A percentile compares a stretch with the other conserved stretches of the same genome.
Evolutionary conservation across 371 early-diverging fungal genomes (phyloP).

Genomic region (Mortierella sp.): DNA sequence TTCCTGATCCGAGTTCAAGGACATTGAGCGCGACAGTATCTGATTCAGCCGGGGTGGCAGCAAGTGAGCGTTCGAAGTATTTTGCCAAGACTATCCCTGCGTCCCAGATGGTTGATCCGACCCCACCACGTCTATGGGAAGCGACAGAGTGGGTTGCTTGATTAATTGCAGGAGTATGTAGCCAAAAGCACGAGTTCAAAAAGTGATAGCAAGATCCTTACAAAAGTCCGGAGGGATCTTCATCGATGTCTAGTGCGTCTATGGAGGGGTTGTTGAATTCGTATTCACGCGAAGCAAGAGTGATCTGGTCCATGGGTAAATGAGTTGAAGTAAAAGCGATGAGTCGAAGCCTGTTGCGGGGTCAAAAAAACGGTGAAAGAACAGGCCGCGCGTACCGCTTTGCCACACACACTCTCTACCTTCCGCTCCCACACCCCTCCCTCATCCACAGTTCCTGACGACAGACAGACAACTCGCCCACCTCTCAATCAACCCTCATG

Average conservation of each 20-base stretch:
- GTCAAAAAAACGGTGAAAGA: too few species aligned
- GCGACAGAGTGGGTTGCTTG: background rate
- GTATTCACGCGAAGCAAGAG: constrained; percentile 39
- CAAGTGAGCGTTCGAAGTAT: constrained; percentile 49
- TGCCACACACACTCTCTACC: background rate
- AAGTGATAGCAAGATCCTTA: constrained; percentile 17
- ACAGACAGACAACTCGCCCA: too few species aligned
- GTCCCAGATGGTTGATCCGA: constrained; percentile 64
- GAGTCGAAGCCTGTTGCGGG: too few species aligned
- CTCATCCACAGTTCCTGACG: background rate
- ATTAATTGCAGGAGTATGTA: background rate
- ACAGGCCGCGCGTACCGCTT: too few species aligned
- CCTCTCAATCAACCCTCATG: constrained; percentile 17
- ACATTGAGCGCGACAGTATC: constrained; percentile 21
- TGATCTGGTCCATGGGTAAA: constrained; percentile 22
- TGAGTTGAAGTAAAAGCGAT: background rate
- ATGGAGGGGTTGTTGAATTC: constrained; percentile 38
- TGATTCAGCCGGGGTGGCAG: background rate
- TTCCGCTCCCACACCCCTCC: background rate
- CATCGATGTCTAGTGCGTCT: constrained; percentile 39
- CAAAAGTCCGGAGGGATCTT: constrained; percentile 47
- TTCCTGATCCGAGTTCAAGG: constrained; percentile 65
- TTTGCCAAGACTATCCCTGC: constrained; percentile 60
- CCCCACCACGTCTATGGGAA: constrained; percentile 45
- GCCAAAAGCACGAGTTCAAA: too few species aligned